Evolutionary conservation across 345 rosid genomes (phyloP).

Genomic region (Melaleuca alternifolia): DNA sequence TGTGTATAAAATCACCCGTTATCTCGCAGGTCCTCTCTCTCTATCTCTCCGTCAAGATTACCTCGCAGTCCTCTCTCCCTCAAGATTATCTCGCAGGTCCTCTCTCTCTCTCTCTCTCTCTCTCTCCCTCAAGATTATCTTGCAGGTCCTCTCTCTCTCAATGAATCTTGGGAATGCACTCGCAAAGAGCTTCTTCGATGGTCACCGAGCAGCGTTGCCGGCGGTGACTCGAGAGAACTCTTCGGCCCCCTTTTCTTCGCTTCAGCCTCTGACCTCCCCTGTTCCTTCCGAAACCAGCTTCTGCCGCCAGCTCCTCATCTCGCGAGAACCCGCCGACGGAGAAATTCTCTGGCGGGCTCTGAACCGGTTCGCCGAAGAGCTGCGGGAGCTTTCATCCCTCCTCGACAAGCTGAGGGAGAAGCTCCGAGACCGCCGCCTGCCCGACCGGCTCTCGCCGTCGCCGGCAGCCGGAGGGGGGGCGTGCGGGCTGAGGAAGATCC

Average conservation of each 20-base stretch:
- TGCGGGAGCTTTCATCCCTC: not conserved
- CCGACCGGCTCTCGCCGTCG: conserved; percentile 4
- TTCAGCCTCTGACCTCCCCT: not conserved
- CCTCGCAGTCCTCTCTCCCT: not conserved
- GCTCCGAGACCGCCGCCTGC: conserved; percentile 9
- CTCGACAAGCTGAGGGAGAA: conserved; percentile 2
- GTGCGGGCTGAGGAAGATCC: conserved; percentile 38
- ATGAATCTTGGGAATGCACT: not conserved
- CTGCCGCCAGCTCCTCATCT: not conserved
- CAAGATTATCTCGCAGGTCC: not conserved
- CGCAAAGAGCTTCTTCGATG: not conserved
- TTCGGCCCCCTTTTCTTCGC: not conserved
- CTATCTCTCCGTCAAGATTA: too few species aligned
- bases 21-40: too few species aligned
- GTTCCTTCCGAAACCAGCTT: not conserved
- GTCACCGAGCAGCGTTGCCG: not conserved
- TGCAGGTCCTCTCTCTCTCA: not conserved
- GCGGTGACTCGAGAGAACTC: not conserved
- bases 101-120: not conserved
- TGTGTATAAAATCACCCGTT: too few species aligned
- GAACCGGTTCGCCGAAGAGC: not conserved
- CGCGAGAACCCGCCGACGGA: not conserved
- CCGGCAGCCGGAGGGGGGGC: not conserved
- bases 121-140: not conserved
- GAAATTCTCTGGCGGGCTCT: not conserved